Evolutionary conservation across 495 filamentous ascomycete genomes (phyloP), one percentile per base, ranked within the genome.

Genomic region (Entonaema liquescens): DNA sequence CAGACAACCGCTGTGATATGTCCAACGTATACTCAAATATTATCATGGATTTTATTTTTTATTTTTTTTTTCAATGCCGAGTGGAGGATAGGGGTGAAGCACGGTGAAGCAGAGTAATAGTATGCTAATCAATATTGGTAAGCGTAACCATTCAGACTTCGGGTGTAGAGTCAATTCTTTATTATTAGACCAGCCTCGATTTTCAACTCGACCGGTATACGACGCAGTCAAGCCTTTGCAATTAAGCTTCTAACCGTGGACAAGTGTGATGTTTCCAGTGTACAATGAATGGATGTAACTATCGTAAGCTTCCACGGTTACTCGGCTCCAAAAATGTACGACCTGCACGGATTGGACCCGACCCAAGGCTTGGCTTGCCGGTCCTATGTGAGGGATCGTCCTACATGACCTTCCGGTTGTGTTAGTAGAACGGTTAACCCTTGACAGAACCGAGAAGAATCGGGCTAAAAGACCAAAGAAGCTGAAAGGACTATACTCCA

Each of bases 1-100:
- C 60, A 72, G 42, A 65, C 50, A 68, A 57, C 70, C 70, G 70
- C 70, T 40, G 53, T 69, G 65, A 61, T 62, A 73, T 68, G 53
- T 58, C 44, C 35, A 12, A 17, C 15, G 23, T 44, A 26, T 55
- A 59, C 57, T 65, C 70, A 52, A 59, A 35, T 52, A 42, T 59
- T 17, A 56, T 44, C 40, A 38, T 36, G 25, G 26, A 40, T 38
- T 49, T n/a, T n/a, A n/a, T n/a, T n/a, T n/a, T n/a, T n/a, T n/a
- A n/a, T n/a, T n/a, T n/a, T n/a, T n/a, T n/a, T 21, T 40, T 44
- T 9, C 59, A 60, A 63, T 21, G 42, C 36, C 64, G 23, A 35
- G 36, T 53, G 35, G 42, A 60, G 26, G 26, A 40, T 55, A 33
- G 38, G 13, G 17, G 36, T 17, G 33, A 63, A 55, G 35, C 7